Evolutionary conservation across 345 rosid species (phyloP).

Genomic region (Turritis glabra): DNA sequence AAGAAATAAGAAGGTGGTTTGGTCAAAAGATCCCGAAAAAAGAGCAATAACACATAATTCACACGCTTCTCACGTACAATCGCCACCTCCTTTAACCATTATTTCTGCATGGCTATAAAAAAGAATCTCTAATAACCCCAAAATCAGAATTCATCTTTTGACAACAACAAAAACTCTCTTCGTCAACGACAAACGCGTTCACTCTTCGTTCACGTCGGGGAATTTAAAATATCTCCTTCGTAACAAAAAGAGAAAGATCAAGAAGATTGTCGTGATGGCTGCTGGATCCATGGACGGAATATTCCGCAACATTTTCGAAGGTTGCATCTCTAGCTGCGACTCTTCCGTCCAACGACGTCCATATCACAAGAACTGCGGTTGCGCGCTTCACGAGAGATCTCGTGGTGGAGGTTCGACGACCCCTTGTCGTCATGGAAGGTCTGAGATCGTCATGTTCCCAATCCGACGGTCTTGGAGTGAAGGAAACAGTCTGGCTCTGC

Average conservation of each 20-base stretch:
- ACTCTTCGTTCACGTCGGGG: conserved; percentile 17
- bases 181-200: not conserved
- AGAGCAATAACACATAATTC: conserved; percentile 22
- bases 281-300: conserved; percentile 55
- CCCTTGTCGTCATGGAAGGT: conserved; percentile 31
- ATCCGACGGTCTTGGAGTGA: conserved; percentile 69
- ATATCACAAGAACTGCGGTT: conserved; percentile 63
- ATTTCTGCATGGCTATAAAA: conserved; percentile 9
- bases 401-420: conserved; percentile 1
- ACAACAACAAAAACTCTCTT: conserved; percentile 17
- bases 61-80: conserved; percentile 13
- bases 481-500: conserved; percentile 49
- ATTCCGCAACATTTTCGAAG: conserved; percentile 56
- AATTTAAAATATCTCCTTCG: conserved; percentile 13
- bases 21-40: conserved; percentile 31
- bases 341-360: conserved; percentile 57
- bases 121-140: not conserved
- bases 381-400: conserved; percentile 70
- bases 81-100: conserved; percentile 8
- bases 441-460: conserved; percentile 50
- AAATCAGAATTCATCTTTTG: not conserved
- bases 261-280: conserved; percentile 38
- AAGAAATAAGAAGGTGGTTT: not conserved
- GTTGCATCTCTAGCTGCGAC: conserved; percentile 55
- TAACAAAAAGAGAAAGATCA: conserved; percentile 10